Percentiles rank a stretch among this genome's conserved stretches.
Conservation (phyloP, 2,329 filamentous ascomycete genomes). For the Penicillium sp. region DNA sequence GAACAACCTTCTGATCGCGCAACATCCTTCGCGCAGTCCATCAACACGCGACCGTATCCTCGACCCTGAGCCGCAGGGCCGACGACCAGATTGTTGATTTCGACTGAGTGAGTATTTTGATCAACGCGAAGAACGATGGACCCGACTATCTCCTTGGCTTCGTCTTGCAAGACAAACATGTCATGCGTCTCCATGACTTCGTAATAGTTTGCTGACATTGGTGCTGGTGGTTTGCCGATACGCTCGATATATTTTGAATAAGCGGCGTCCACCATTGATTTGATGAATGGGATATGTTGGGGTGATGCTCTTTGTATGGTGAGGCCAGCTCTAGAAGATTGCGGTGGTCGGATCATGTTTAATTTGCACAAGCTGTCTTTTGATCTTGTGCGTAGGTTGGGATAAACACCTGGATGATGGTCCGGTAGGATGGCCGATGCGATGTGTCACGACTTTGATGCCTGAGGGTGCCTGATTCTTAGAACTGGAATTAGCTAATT, state of each 20-base stretch:
- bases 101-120: background rate
- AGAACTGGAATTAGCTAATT: too few species aligned
- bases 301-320: slow-evolving; percentile 11
- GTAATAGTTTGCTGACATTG: slow-evolving; percentile 21
- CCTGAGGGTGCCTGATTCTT: too few species aligned
- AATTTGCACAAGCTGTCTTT: background rate
- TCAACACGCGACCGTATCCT: slow-evolving; percentile 22
- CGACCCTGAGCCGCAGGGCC: slow-evolving; percentile 16
- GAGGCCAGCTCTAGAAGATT: background rate
- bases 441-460: too few species aligned
- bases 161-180: slow-evolving; percentile 13
- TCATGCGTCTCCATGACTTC: slow-evolving; percentile 6
- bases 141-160: slow-evolving; percentile 2
- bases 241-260: slow-evolving; percentile 24
- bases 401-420: too few species aligned
- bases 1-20: slow-evolving; percentile 1
- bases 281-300: slow-evolving; percentile 12
- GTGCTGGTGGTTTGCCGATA: slow-evolving; percentile 22
- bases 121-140: slow-evolving; percentile 12
- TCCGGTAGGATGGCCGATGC: too few species aligned
- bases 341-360: background rate
- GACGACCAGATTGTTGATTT: slow-evolving; percentile 22
- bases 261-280: slow-evolving; percentile 18
- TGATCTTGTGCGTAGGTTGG: background rate
- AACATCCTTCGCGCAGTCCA: slow-evolving; percentile 12